Conservation (phyloP, 441 rosid genomes). For the Theobroma grandiflorum region DNA sequence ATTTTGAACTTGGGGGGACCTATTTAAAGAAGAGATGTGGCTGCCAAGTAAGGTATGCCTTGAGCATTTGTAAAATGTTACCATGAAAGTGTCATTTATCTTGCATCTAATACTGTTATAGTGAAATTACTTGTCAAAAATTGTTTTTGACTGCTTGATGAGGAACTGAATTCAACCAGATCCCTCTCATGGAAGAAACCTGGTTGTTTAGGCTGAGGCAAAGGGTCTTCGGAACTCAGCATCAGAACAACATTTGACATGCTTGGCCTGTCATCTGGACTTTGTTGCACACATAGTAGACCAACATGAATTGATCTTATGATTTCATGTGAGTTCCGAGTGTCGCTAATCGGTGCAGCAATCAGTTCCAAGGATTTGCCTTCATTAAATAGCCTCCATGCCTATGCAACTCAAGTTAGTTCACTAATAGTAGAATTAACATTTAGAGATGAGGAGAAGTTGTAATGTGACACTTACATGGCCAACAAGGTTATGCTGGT, state of each 20-base stretch:
- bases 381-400: slow-evolving; percentile 35
- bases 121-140: not conserved
- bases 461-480: slow-evolving; percentile 35
- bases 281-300: slow-evolving; percentile 33
- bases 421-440: not conserved
- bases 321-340: slow-evolving; percentile 8
- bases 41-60: not conserved
- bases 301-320: slow-evolving; percentile 30
- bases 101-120: slow-evolving; percentile 1
- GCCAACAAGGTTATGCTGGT: slow-evolving; percentile 43
- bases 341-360: not conserved
- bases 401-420: slow-evolving; percentile 17
- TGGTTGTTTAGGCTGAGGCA: slow-evolving; percentile 30
- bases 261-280: slow-evolving; percentile 33
- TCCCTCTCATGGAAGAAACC: slow-evolving; percentile 27
- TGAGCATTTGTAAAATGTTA: not conserved
- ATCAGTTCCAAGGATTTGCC: slow-evolving; percentile 16
- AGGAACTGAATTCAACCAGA: not conserved
- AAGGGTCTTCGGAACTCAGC: slow-evolving; percentile 23
- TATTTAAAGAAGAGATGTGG: not conserved
- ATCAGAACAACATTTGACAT: slow-evolving; percentile 35
- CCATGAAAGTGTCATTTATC: not conserved
- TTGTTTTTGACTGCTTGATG: not conserved
- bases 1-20: not conserved
- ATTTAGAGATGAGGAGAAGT: not conserved